Percentiles rank a stretch among this genome's conserved stretches.
phyloP scores from a whole-genome alignment of 495 filamentous ascomycete genomes.

The Penicillium paxilli region DNA sequence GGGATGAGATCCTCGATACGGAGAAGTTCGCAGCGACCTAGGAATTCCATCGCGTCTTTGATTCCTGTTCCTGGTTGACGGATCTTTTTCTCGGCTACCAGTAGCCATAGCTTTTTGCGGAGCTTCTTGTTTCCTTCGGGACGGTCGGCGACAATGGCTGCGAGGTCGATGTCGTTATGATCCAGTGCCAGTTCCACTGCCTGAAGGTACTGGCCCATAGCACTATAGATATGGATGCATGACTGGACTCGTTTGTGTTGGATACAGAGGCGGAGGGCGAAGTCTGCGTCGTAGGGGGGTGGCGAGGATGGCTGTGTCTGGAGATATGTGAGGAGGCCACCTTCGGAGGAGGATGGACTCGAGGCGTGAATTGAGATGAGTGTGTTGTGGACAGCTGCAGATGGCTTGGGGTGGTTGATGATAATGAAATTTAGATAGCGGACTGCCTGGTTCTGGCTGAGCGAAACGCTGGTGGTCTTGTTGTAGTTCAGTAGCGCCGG shows the following conservation, averaged over 20 bases:
- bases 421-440: constrained; percentile 94
- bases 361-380: constrained; percentile 95
- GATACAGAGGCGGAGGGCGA: constrained; percentile 93
- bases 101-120: constrained; percentile 92
- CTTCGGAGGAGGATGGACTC: constrained; percentile 76
- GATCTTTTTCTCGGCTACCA: constrained; percentile 91
- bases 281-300: constrained; percentile 91
- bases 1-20: constrained; percentile 96
- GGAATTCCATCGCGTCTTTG: constrained; percentile 92
- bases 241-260: constrained; percentile 88
- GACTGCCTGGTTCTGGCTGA: constrained; percentile 83
- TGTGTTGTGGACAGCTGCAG: constrained; percentile 96
- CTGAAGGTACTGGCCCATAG: constrained; percentile 88
- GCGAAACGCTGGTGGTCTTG: constrained; percentile 53
- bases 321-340: constrained; percentile 82
- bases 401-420: constrained; percentile 76
- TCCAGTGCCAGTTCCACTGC: constrained; percentile 90
- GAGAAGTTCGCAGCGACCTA: constrained; percentile 86
- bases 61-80: constrained; percentile 74
- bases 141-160: constrained; percentile 84
- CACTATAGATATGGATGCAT: constrained; percentile 93
- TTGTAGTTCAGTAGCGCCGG: constrained; percentile 94
- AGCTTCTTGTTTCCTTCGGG: constrained; percentile 74
- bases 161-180: constrained; percentile 85
- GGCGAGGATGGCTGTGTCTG: constrained; percentile 72